Conservation (phyloP, 2,329 filamentous ascomycete species). For the Monosporascus sp. region DNA sequence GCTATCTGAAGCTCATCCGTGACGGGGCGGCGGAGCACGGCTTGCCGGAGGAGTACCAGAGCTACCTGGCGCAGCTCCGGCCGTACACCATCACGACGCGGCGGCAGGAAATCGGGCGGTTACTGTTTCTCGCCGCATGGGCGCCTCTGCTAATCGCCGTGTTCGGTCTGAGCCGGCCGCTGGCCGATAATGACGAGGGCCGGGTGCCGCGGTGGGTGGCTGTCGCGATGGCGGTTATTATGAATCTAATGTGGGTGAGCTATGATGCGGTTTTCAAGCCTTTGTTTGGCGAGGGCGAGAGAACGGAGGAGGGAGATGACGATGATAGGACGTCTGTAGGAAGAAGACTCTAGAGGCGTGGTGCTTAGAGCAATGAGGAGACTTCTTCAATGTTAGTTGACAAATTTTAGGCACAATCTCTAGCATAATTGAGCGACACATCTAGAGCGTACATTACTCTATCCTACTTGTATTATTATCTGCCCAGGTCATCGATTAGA, state of each 20-base stretch:
- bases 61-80: conserved; percentile 64
- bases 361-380: not conserved
- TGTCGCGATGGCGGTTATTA: conserved; percentile 39
- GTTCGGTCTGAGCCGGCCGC: conserved; percentile 34
- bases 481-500: too few species aligned
- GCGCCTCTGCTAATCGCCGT: conserved; percentile 50
- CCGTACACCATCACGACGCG: conserved; percentile 65
- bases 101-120: conserved; percentile 61
- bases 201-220: conserved; percentile 64
- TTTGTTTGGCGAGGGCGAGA: conserved; percentile 84
- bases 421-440: not conserved
- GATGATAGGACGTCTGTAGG: conserved; percentile 2
- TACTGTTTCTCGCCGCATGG: conserved; percentile 58
- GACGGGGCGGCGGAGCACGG: conserved; percentile 74
- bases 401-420: not conserved
- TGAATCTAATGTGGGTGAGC: conserved; percentile 50
- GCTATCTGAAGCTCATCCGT: conserved; percentile 77
- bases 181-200: conserved; percentile 57
- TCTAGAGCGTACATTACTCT: too few species aligned
- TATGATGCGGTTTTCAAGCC: conserved; percentile 62
- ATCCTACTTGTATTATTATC: too few species aligned
- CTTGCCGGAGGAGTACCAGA: conserved; percentile 74
- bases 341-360: not conserved
- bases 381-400: not conserved
- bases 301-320: conserved; percentile 34